Base-by-base conservation (phyloP, 2,329 filamentous ascomycete genomes). In the Sarocladiaceae sp. region DNA sequence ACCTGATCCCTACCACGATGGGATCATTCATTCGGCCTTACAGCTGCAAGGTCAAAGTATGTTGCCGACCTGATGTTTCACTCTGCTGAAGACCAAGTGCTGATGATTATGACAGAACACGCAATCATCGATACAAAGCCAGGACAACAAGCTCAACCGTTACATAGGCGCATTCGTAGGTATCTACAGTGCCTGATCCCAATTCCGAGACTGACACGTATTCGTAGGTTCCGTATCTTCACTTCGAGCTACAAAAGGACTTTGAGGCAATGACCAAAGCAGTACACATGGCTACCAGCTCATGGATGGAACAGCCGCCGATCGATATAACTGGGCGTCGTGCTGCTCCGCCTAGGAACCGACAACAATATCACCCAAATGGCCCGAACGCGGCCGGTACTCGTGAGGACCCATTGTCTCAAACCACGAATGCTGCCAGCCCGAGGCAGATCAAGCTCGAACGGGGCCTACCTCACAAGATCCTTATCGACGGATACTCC, bases 161-260 rank as follows among this genome's bases (percentile, higher is more conserved):
- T 29, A 29, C 13, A 13, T 29, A 9, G 26, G 26, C 9, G 26
- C 26, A 7, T 29, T 29, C 26, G 26, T 29, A 29, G 13, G 26
- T n/a, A n/a, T n/a, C n/a, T n/a, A n/a, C n/a, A 29, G 7, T 29
- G 26, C 7, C 20, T 13, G n/a, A 16, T 23, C 11, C 13, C 19
- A 11, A 16, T 9, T 15, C 16, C 20, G 1, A 10, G 20, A 19
- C 19, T 15, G 35, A 23, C 10, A 10, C 9, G 12, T 40, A 23
- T 9, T 23, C 10, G 12, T 16, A 68, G 64, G 63, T 66, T 57
- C 64, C 64, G 1, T 68, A 61, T 37, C 56, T 69, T 2, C 65
- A 69, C 16, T 69, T 65, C 64, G 66, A 69, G 29, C 64, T 58
- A 0, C 60, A 64, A 5, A 52, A 56, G 1, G 61, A 55, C 34